phyloP scores from a whole-genome alignment of 2,329 filamentous ascomycete genomes.

The Tricladium varicosporioides region DNA sequence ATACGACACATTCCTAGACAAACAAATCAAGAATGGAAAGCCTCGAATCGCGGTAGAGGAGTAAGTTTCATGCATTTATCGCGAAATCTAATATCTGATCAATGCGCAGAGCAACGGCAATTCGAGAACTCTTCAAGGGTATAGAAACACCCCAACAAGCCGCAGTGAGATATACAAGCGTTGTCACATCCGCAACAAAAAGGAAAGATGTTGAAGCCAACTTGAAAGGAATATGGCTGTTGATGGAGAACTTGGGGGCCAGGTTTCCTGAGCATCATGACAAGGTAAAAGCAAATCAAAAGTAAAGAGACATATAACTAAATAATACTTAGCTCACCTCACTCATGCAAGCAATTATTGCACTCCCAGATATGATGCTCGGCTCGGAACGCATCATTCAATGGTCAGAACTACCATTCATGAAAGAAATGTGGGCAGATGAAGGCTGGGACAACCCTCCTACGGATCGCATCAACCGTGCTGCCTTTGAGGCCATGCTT shows the following conservation, averaged over 20 bases:
- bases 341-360: neutral
- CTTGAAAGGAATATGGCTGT: neutral
- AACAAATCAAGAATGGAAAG: neutral
- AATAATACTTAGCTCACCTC: neutral
- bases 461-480: neutral
- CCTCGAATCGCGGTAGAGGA: neutral
- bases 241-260: neutral
- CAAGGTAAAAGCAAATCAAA: neutral
- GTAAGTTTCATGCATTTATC: neutral
- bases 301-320: no score
- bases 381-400: neutral
- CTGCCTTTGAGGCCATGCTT: neutral
- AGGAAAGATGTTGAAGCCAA: neutral
- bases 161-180: neutral
- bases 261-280: neutral
- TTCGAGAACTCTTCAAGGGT: neutral
- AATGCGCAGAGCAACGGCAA: neutral
- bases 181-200: neutral
- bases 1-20: neutral
- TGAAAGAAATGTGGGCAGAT: neutral
- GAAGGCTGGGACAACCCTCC: neutral
- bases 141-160: neutral
- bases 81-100: neutral
- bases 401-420: neutral
- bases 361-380: neutral